Base-by-base conservation (phyloP, 2,329 filamentous ascomycete genomes). In the Gremmenia infestans region DNA sequence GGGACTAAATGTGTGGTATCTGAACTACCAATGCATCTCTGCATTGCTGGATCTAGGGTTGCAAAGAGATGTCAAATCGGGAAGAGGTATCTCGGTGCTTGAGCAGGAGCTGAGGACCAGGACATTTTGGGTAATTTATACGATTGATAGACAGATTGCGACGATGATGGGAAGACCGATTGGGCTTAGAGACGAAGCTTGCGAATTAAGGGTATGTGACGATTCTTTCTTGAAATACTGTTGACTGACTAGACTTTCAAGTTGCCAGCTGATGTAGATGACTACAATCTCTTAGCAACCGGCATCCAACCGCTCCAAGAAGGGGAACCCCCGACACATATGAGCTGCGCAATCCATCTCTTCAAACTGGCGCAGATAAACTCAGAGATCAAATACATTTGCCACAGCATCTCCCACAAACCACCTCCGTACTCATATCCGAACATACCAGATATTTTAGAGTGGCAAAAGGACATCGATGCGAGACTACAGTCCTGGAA, bases 121-220 rank as follows among this genome's bases (percentile, higher is more conserved):
- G 2, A 73, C 81, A 4, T 82, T 82, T 49, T 82, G 79, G 80
- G 75, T 78, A 0, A 75, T 79, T 3, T 78, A 79, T 25, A 76
- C 71, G 0, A 69, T 82, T 4, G 79, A 82, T 54, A 72, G 80
- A 14, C 74, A 72, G 0, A 70, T 82, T 36, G 76, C 76, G 2
- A 82, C 78, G 0, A 81, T 80, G 68, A 79, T 82, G 77, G 80
- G 80, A 0, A 71, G 80, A 1, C 80, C 80, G 0, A 79, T 82
- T 50, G 79, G 79, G 0, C 62, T 82, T 2, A 70, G 79, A 47
- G 80, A 82, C 47, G 80, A 82, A 59, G 79, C 77, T 0, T 80
- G 79, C 42, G 79, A 81, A 15, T 67, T 81, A 15, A 67, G 78
- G 19, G 42, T 45, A 45, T 37, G 78, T 80, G 59, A 63, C 71